Evolutionary conservation across 176 grass and related monocot genomes (phyloP).

Genomic region (Eragrostis nindensis): DNA sequence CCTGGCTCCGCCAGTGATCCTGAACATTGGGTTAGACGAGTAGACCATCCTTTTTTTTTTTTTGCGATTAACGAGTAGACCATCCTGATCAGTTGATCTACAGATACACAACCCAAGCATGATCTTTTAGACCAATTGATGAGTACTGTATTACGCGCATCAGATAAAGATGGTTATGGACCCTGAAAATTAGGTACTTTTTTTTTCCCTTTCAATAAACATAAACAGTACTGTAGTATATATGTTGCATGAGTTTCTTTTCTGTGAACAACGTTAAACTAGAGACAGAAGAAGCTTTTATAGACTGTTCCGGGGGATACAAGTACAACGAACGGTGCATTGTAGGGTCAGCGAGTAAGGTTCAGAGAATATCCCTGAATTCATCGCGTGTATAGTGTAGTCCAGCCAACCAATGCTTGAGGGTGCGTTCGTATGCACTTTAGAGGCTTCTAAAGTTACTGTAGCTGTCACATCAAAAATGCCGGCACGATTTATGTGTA

Average conservation of each 20-base stretch:
- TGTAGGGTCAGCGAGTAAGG: neutral
- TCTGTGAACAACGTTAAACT: neutral
- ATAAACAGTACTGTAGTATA: neutral
- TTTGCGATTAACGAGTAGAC: no score
- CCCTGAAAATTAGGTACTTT: neutral
- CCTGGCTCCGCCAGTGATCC: no score
- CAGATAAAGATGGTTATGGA: neutral
- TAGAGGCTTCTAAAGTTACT: no score
- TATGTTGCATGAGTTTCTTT: neutral
- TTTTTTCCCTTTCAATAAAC: neutral
- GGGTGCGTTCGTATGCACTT: no score
- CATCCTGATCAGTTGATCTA: neutral
- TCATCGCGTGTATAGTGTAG: neutral
- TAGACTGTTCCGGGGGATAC: neutral
- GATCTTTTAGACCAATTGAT: neutral
- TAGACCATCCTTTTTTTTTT: no score
- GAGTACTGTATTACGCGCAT: neutral
- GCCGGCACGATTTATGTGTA: no score
- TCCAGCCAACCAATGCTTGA: neutral
- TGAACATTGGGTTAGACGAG: no score
- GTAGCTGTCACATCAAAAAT: no score
- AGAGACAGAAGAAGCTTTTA: neutral
- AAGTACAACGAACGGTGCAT: constrained; percentile 13
- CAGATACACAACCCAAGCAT: neutral
- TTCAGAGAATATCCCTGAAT: constrained; percentile 16